These are phyloP conservation scores for Crithidia bombi DNA, from an alignment of 208 protist genomes.

Conservation along the genomic window DNA sequence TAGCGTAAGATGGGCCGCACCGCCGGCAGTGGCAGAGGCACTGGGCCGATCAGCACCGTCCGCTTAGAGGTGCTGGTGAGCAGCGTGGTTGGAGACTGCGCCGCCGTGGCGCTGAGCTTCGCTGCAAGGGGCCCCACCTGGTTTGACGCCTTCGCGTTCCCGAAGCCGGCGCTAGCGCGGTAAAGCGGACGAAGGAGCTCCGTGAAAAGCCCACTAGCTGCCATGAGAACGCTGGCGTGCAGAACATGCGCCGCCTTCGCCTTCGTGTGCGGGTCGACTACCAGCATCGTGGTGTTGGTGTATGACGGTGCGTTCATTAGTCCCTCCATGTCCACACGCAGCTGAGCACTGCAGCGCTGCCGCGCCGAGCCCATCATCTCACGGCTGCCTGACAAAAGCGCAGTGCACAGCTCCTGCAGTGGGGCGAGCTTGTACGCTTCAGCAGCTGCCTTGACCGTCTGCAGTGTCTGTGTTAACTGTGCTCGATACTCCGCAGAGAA, in stretches of 20 bases:
- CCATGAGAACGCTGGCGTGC: constrained; percentile 70
- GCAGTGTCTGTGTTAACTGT: constrained; percentile 32
- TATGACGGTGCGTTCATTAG: constrained; percentile 36
- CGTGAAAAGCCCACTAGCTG: constrained; percentile 67
- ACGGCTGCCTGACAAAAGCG: constrained; percentile 44
- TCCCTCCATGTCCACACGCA: constrained; percentile 61
- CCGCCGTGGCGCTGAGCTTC: constrained; percentile 45
- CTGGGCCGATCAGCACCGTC: constrained; percentile 74
- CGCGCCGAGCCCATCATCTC: constrained; percentile 44
- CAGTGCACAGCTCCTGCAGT: constrained; percentile 53
- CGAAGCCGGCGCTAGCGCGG: constrained; percentile 29
- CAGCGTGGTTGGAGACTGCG: constrained; percentile 24
- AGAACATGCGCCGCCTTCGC: constrained; percentile 58
- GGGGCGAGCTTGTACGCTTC: constrained; percentile 53
- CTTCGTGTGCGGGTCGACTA: constrained; percentile 82
- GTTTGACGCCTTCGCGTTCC: constrained; percentile 45
- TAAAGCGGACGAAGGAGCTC: constrained; percentile 77
- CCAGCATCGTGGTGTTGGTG: constrained; percentile 76
- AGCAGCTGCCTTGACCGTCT: constrained; percentile 44
- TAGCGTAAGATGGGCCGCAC: constrained; percentile 69
- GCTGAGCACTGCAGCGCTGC: constrained; percentile 39
- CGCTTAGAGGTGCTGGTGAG: constrained; percentile 45
- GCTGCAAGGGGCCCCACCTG: constrained; percentile 61
- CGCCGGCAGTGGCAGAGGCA: constrained; percentile 64
- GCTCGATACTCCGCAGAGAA: constrained; percentile 27